These are phyloP conservation scores for Fusarium coicis DNA, from an alignment of 2,329 filamentous ascomycete genomes.

Conservation along the genomic window DNA sequence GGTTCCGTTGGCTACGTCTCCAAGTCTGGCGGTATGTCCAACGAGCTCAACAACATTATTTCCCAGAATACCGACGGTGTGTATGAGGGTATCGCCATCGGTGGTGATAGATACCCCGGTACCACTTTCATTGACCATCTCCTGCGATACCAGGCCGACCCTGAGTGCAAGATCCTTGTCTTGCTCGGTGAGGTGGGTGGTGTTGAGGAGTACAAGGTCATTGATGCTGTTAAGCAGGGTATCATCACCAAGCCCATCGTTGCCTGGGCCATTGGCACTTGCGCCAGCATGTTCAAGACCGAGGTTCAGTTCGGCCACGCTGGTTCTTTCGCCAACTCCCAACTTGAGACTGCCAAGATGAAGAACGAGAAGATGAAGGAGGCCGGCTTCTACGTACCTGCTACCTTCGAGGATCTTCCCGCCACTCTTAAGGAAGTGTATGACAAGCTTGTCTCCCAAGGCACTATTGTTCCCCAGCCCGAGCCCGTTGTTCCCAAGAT, in stretches of 20 bases:
- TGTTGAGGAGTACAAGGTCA: conserved; percentile 99
- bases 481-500: conserved; percentile 98
- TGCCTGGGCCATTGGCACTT: conserved; percentile 99
- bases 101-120: conserved; percentile 97
- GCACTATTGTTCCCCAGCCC: conserved; percentile 83
- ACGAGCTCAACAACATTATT: conserved; percentile 99
- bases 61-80: conserved; percentile 96
- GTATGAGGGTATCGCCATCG: conserved; percentile 98
- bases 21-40: conserved; percentile 99
- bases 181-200: conserved; percentile 98
- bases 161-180: conserved; percentile 96
- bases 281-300: conserved; percentile 99
- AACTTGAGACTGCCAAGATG: conserved; percentile 93
- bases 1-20: conserved; percentile 99
- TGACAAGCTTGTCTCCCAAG: conserved; percentile 85
- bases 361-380: conserved; percentile 99
- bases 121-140: conserved; percentile 99
- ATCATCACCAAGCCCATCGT: conserved; percentile 98
- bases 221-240: conserved; percentile 95
- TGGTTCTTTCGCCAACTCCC: conserved; percentile 98
- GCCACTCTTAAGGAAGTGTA: conserved; percentile 81
- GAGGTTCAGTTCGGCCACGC: conserved; percentile 99
- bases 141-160: conserved; percentile 94
- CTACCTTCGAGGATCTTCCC: conserved; percentile 97
- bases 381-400: conserved; percentile 91